These are phyloP conservation scores for Parafenestella ontariensis DNA, from an alignment of 2,329 filamentous ascomycete genomes.

Conservation along the genomic window DNA sequence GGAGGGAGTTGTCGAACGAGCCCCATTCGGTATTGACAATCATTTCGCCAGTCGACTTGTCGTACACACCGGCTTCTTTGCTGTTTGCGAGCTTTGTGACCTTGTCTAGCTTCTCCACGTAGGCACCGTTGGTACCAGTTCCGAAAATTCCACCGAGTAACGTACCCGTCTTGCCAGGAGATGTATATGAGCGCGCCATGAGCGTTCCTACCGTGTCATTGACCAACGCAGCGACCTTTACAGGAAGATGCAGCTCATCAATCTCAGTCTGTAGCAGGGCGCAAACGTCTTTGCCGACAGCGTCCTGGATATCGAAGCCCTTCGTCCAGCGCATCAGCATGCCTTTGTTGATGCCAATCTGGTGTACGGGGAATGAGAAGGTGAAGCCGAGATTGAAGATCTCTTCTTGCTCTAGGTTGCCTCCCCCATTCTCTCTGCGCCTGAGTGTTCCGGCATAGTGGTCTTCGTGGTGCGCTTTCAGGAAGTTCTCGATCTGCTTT, in stretches of 20 bases:
- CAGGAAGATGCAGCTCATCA: slow-evolving; percentile 82
- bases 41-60: slow-evolving; percentile 87
- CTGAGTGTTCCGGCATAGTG: slow-evolving; percentile 77
- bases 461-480: slow-evolving; percentile 85
- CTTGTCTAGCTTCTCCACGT: slow-evolving; percentile 88
- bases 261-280: slow-evolving; percentile 87
- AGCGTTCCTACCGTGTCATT: slow-evolving; percentile 98
- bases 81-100: slow-evolving; percentile 74
- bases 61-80: slow-evolving; percentile 65
- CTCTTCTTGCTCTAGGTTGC: slow-evolving; percentile 69
- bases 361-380: slow-evolving; percentile 95
- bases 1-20: slow-evolving; percentile 93
- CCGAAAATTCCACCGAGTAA: slow-evolving; percentile 97
- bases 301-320: slow-evolving; percentile 96
- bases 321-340: slow-evolving; percentile 97
- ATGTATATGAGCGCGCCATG: slow-evolving; percentile 96
- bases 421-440: slow-evolving; percentile 67
- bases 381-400: slow-evolving; percentile 97
- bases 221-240: slow-evolving; percentile 93
- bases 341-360: slow-evolving; percentile 94
- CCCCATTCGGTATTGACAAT: slow-evolving; percentile 99
- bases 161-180: slow-evolving; percentile 83
- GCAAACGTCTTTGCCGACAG: slow-evolving; percentile 93
- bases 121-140: slow-evolving; percentile 96
- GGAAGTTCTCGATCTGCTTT: slow-evolving; percentile 87